Evolutionary conservation across 2,329 filamentous ascomycete species (phyloP).

Genomic region (Delphinella strobiligena): DNA sequence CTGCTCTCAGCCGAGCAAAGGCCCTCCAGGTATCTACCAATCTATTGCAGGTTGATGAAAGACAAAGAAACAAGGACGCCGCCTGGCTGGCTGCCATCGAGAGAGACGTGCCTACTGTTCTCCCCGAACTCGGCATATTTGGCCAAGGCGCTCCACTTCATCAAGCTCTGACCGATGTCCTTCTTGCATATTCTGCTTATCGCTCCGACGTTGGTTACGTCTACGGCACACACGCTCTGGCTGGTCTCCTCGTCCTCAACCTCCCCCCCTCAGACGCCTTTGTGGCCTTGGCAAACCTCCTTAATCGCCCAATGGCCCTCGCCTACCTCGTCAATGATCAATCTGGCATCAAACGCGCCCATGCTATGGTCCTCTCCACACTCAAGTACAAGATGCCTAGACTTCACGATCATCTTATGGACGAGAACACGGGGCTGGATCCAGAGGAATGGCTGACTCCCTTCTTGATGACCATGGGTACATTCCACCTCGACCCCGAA

Average conservation of each 20-base stretch:
- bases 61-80: constrained; percentile 38
- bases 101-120: constrained; percentile 54
- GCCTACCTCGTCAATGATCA: constrained; percentile 63
- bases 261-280: constrained; percentile 56
- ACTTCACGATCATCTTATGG: constrained; percentile 53
- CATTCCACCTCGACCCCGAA: constrained; percentile 51
- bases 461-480: constrained; percentile 55
- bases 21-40: constrained; percentile 48
- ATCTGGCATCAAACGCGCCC: constrained; percentile 56
- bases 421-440: constrained; percentile 12
- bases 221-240: constrained; percentile 60
- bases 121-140: constrained; percentile 63
- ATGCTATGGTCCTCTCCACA: constrained; percentile 56
- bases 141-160: constrained; percentile 54
- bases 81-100: constrained; percentile 53
- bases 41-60: constrained; percentile 31
- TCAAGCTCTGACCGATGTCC: constrained; percentile 54
- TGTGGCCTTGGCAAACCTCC: constrained; percentile 59
- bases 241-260: constrained; percentile 62
- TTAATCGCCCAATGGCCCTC: constrained; percentile 63
- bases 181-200: constrained; percentile 73
- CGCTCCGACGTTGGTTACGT: constrained; percentile 70
- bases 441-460: constrained; percentile 39
- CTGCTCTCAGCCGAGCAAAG: constrained; percentile 56
- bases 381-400: constrained; percentile 51